These are phyloP conservation scores for Ophiostoma montium DNA, from an alignment of 2,329 filamentous ascomycete genomes.

Conservation along the genomic window DNA sequence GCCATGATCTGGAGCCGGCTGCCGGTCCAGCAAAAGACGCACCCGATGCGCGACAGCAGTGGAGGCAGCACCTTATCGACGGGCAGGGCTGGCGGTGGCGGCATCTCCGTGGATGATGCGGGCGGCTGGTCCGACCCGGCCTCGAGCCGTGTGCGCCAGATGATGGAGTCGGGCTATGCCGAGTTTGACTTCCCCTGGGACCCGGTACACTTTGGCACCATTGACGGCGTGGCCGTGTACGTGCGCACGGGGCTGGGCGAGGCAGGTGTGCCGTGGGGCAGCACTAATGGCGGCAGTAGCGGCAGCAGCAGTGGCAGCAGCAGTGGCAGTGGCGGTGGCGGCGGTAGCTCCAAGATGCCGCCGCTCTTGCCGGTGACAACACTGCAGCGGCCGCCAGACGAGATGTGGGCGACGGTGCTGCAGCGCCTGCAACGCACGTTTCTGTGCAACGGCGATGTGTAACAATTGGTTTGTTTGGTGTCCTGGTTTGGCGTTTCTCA, in stretches of 20 bases:
- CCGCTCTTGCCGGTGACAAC: not conserved
- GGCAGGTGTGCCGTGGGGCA: not conserved
- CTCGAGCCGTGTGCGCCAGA: slow-evolving; percentile 11
- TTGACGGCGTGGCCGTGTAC: slow-evolving; percentile 10
- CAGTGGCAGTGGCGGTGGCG: not conserved
- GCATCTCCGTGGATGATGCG: slow-evolving; percentile 4
- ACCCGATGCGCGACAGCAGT: not conserved
- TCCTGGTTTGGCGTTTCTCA: not conserved
- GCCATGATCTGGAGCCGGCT: slow-evolving; percentile 17
- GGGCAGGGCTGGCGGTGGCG: no score
- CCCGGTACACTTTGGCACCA: slow-evolving; percentile 8
- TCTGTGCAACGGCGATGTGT: not conserved
- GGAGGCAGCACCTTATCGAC: not conserved
- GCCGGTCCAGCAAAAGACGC: not conserved
- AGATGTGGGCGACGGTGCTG: not conserved
- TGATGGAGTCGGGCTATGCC: slow-evolving; percentile 9
- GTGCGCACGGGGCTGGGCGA: slow-evolving; percentile 7
- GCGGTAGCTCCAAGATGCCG: not conserved
- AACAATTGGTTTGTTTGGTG: not conserved
- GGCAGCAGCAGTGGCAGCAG: no score
- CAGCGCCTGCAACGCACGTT: not conserved
- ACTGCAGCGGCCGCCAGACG: not conserved
- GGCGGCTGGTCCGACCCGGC: slow-evolving; percentile 11
- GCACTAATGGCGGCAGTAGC: no score
- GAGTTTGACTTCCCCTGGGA: slow-evolving; percentile 10